These are phyloP conservation scores for Crithidia acanthocephali DNA, from an alignment of 208 protist species.

Conservation along the genomic window DNA sequence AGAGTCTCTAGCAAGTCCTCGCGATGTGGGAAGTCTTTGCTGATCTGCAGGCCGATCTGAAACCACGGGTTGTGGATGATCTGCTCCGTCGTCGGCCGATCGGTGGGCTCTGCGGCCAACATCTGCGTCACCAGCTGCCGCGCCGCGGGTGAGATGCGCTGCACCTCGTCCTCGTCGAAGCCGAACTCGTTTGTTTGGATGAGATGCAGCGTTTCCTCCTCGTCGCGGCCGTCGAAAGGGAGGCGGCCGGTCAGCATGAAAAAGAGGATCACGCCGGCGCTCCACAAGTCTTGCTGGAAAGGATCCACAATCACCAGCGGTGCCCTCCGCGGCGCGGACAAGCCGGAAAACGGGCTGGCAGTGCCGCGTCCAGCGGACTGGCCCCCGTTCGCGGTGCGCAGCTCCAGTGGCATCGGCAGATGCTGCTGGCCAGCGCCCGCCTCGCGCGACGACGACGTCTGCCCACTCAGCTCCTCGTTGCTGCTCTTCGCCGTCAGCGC, in stretches of 20 bases:
- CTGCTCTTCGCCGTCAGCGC: constrained; percentile 13
- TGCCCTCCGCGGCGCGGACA: constrained; percentile 12
- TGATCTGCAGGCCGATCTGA: constrained; percentile 49
- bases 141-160: constrained; percentile 67
- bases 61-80: constrained; percentile 93
- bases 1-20: constrained; percentile 37
- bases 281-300: constrained; percentile 93
- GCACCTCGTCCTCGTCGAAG: constrained; percentile 74
- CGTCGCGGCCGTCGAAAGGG: constrained; percentile 94
- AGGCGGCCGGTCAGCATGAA: constrained; percentile 96
- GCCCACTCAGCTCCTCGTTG: constrained; percentile 11
- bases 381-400: not conserved
- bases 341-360: not conserved
- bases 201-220: constrained; percentile 95
- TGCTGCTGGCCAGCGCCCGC: not conserved
- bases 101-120: constrained; percentile 81
- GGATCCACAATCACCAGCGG: constrained; percentile 58
- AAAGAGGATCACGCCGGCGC: constrained; percentile 92
- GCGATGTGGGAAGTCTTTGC: constrained; percentile 71
- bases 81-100: constrained; percentile 83
- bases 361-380: not conserved
- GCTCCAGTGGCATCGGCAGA: not conserved
- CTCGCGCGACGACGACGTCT: constrained; percentile 9
- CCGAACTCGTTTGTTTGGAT: constrained; percentile 63
- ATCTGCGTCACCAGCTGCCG: constrained; percentile 71